Evolutionary conservation across 352 stramenopile species (phyloP), one percentile per base, ranked within the genome.

Genomic region (Blastocystis sp.): DNA sequence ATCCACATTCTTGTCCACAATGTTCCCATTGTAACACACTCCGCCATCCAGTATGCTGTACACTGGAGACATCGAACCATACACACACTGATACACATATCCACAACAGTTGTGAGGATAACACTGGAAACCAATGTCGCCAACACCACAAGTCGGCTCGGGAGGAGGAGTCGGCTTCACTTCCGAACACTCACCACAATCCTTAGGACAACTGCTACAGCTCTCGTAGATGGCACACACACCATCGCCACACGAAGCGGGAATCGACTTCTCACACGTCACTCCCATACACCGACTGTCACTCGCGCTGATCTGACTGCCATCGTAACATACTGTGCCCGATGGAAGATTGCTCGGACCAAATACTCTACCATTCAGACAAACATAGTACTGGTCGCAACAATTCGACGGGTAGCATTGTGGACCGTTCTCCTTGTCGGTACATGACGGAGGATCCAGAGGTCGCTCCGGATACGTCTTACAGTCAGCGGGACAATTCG

Each of bases 31-130:
- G 42, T 81, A 81, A 38, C 69, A 81, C 18, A 81, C n/a, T 46
- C 32, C 49, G 24, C 69, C 69, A 65, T 21, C n/a, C 27, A 67
- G 32, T n/a, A 67, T 29, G 69, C 32, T 8, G 29, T 81, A 81
- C 2, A 81, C 14, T n/a, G 49, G 49, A 59, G 49, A 81, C 0
- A 27, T 63, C 29, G 24, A 32, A 1, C 69, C 69, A 81, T 67
- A 67, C 16, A 81, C 69, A 53, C 69, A 81, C 42, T 81, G 69
- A 44, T 67, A 46, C 4, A 81, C 34, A 53, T 42, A 81, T 27
- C 69, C 69, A 38, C 69, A 81, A 38, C 69, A 81, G 32, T 81
- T 67, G 54, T 81, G 69, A 54, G 69, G 69, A 65, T 81, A 81
- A 38, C 69, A 81, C 18, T 32, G 16, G 18, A 81, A 59, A 40